Conservation (phyloP, 2,329 filamentous ascomycete genomes). For the Sporothrix sp. region DNA sequence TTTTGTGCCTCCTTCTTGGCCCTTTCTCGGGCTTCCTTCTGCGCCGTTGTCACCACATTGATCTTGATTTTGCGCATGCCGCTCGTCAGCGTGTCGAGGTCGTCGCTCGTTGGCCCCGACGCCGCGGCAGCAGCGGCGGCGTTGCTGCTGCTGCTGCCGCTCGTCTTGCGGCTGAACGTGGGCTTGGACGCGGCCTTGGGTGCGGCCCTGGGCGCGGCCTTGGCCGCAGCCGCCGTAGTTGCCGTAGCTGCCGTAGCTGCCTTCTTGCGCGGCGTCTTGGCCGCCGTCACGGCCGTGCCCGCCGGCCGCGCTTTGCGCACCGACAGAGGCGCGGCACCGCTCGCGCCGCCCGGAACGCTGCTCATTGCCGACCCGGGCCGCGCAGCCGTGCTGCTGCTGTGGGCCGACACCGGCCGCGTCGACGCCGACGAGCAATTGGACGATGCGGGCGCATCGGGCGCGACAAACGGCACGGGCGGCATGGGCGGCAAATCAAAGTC, state of each 20-base stretch:
- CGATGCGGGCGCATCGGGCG: slow-evolving; percentile 13
- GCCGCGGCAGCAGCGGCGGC: not conserved
- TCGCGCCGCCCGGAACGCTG: slow-evolving; percentile 14
- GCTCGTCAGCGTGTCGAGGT: slow-evolving; percentile 45
- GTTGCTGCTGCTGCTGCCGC: slow-evolving; percentile 8
- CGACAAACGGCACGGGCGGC: not conserved
- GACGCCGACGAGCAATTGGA: slow-evolving; percentile 16
- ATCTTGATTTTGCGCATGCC: slow-evolving; percentile 56
- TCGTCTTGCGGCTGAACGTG: slow-evolving; percentile 1
- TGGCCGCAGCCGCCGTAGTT: not conserved
- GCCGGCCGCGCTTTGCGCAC: slow-evolving; percentile 52
- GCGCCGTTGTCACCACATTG: slow-evolving; percentile 48
- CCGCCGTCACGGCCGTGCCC: slow-evolving; percentile 23
- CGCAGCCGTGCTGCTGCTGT: slow-evolving; percentile 22
- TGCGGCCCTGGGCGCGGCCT: not conserved
- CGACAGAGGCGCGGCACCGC: slow-evolving; percentile 27
- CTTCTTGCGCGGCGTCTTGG: slow-evolving; percentile 21
- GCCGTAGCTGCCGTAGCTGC: not conserved
- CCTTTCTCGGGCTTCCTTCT: slow-evolving; percentile 42
- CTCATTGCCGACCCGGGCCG: slow-evolving; percentile 35
- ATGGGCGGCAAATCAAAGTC: slow-evolving; percentile 1
- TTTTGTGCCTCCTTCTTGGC: slow-evolving; percentile 5
- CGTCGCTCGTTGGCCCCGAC: slow-evolving; percentile 23
- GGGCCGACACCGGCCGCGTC: slow-evolving; percentile 31
- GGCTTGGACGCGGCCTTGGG: not conserved